Conservation (phyloP, 441 rosid species). For the Codiaeum variegatum region DNA sequence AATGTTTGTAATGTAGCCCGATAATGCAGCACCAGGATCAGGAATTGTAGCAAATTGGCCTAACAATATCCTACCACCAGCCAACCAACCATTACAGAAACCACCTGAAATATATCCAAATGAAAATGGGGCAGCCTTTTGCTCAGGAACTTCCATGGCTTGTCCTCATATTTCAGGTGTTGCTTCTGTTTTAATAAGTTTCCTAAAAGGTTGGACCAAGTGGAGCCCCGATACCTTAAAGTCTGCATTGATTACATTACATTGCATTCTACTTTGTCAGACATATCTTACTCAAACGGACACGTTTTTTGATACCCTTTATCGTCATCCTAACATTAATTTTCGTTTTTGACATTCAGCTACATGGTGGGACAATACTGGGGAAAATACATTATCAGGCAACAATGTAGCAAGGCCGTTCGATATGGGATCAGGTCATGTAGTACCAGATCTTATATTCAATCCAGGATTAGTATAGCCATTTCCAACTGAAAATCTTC, state of each 20-base stretch:
- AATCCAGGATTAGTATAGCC: conserved; percentile 13
- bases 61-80: background rate
- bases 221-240: conserved; percentile 12
- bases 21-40: conserved; percentile 22
- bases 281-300: no score
- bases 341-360: background rate
- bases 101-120: background rate
- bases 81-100: background rate
- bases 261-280: no score
- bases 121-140: background rate
- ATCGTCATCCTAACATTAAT: no score
- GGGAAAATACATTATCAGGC: background rate
- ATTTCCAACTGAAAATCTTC: background rate
- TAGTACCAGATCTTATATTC: conserved; percentile 4
- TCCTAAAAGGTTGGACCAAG: background rate
- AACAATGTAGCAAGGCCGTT: background rate
- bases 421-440: background rate
- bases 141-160: conserved; percentile 24
- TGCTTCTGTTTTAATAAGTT: background rate
- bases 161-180: conserved; percentile 26
- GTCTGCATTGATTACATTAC: conserved; percentile 15
- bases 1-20: conserved; percentile 14
- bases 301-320: no score
- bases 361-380: background rate
- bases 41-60: background rate